Evolutionary conservation across 1,284 basidiomycete species (phyloP).

Genomic region (Marasmius fiardii): DNA sequence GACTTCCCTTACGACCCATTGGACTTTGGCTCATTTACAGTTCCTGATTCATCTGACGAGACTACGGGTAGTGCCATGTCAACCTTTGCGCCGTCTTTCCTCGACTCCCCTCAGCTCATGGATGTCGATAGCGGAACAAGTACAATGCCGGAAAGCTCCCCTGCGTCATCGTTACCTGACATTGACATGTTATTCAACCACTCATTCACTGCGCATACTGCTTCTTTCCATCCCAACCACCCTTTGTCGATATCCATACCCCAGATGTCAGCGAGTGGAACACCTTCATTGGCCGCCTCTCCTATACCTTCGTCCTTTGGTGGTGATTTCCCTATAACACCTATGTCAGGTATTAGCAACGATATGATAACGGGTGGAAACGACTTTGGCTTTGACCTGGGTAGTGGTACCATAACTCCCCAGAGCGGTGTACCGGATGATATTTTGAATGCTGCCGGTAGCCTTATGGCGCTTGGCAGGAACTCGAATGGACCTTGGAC

Average conservation of each 20-base stretch:
- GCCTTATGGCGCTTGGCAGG: background rate
- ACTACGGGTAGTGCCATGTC: background rate
- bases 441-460: background rate
- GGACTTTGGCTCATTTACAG: slow-evolving; percentile 3
- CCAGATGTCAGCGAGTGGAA: slow-evolving; percentile 9
- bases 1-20: slow-evolving; percentile 1
- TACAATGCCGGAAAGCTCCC: background rate
- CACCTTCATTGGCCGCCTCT: slow-evolving; percentile 16
- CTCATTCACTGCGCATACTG: background rate
- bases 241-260: slow-evolving; percentile 8
- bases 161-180: background rate
- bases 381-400: slow-evolving; percentile 2
- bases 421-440: background rate
- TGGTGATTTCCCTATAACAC: slow-evolving; percentile 15
- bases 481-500: too few species aligned
- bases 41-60: background rate
- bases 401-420: background rate
- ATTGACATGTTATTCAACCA: background rate
- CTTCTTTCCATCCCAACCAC: background rate
- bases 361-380: background rate
- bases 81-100: background rate
- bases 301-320: slow-evolving; percentile 17
- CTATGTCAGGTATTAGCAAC: slow-evolving; percentile 4
- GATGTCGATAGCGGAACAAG: background rate
- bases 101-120: background rate